Evolutionary conservation across 495 filamentous ascomycete genomes (phyloP).

Genomic region (Neurospora sp.): DNA sequence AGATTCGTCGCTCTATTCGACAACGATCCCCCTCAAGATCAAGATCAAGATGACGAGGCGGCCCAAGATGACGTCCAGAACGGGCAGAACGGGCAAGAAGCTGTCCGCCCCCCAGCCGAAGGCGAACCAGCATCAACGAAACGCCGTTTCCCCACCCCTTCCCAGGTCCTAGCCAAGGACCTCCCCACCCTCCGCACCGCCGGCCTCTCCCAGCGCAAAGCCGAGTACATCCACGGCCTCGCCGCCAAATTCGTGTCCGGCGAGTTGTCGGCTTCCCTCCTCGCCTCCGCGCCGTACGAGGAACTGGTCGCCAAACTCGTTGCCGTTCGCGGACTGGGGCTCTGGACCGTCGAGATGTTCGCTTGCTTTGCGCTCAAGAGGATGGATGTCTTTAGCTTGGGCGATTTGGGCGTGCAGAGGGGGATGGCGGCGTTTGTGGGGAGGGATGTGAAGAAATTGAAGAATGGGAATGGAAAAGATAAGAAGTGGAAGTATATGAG

Average conservation of each 20-base stretch:
- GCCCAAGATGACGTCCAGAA: constrained; percentile 4
- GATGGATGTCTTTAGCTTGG: constrained; percentile 74
- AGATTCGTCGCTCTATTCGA: constrained; percentile 75
- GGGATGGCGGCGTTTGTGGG: constrained; percentile 87
- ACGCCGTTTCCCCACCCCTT: constrained; percentile 61
- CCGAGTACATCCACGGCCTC: constrained; percentile 83
- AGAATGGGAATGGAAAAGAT: constrained; percentile 66
- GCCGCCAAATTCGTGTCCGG: constrained; percentile 69
- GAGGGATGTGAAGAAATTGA: constrained; percentile 71
- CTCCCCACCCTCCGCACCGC: constrained; percentile 65
- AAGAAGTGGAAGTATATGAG: constrained; percentile 97
- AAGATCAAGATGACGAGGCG: not conserved
- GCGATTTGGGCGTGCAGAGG: constrained; percentile 89
- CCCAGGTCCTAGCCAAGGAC: constrained; percentile 50
- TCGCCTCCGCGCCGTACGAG: constrained; percentile 71
- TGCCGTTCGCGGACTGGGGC: constrained; percentile 78
- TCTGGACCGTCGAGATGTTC: constrained; percentile 97
- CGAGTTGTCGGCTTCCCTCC: constrained; percentile 63
- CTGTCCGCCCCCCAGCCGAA: not conserved
- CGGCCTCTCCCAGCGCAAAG: constrained; percentile 83
- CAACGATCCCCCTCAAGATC: not conserved
- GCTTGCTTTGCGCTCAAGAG: constrained; percentile 84
- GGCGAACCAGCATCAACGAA: constrained; percentile 16
- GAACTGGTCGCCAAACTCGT: constrained; percentile 72
- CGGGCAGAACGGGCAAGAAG: constrained; percentile 4